Base-by-base conservation (phyloP, 2,329 filamentous ascomycete species). In the Colletotrichum salicis region DNA sequence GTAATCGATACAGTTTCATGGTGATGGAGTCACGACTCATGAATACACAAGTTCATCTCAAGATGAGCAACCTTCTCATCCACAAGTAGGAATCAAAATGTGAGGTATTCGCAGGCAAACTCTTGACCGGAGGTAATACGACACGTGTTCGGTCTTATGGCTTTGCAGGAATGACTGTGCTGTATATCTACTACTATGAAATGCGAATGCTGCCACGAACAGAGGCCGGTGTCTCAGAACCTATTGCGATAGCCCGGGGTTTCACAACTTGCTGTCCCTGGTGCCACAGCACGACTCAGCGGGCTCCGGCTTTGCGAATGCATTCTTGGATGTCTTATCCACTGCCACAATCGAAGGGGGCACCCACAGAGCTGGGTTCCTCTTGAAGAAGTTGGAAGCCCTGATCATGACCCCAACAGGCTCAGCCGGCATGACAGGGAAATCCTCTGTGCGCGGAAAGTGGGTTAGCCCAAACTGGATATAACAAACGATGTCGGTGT, bases 361-460 rank as follows among this genome's bases (percentile, higher is more conserved):
- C n/a, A 77, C 76, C 66, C 75, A 75, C 2, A 87, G 74, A 10
- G 84, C 85, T 1, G 86, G 86, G 71, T 87, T 87, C 76, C 82
- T 83, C n/a, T 82, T 82, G 75, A 87, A 87, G 78, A 88, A 88
- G 35, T 86, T 86, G 60, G 85, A 84, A 2, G 86, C 85, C 73
- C 85, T 84, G 31, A 88, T 76, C 77, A 82, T 82, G 15, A 87
- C 82, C 64, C 82, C 84, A 67, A 89, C 81, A 13, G 87, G 85
- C 80, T 90, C 88, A 56, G 84, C 85, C 0, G 88, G 88, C 88
- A 90, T 90, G 59, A 90, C 84, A 0, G 87, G 87, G 79, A 89
- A 89, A 75, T 90, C 87, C 78, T 90, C 88, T 13, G 86, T 84
- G 41, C 86, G 79, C 0, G 86, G 85, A 67, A 89, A 83, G 72